Percentiles rank a stretch among this genome's conserved stretches.
Conservation (phyloP, 2,329 filamentous ascomycete genomes). For the Trichophyton verrucosum region DNA sequence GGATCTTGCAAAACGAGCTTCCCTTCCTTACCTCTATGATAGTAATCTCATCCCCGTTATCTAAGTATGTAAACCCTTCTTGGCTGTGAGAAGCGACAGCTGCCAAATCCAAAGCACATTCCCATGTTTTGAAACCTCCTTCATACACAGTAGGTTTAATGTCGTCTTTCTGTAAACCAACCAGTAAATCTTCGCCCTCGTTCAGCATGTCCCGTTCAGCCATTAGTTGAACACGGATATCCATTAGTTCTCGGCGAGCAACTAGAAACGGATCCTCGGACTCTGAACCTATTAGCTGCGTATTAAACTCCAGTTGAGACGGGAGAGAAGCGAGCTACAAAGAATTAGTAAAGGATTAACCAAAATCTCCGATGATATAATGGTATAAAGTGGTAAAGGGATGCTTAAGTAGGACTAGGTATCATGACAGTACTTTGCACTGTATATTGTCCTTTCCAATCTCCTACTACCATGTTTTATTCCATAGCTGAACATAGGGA, state of each 20-base stretch:
- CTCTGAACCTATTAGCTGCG: slow-evolving; percentile 28
- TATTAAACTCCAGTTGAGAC: slow-evolving; percentile 48
- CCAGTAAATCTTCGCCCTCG: slow-evolving; percentile 33
- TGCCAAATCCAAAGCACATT: slow-evolving; percentile 50
- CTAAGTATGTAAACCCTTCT: slow-evolving; percentile 14
- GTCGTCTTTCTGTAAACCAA: slow-evolving; percentile 43
- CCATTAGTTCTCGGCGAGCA: slow-evolving; percentile 49
- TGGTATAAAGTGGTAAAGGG: too few species aligned
- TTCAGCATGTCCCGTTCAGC: slow-evolving; percentile 39
- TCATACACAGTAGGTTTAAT: slow-evolving; percentile 51
- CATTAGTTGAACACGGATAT: slow-evolving; percentile 52
- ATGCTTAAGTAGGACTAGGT: too few species aligned
- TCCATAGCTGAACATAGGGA: too few species aligned
- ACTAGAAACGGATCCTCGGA: slow-evolving; percentile 21
- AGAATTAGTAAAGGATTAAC: background rate
- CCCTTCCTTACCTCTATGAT: slow-evolving; percentile 23
- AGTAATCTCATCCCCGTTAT: slow-evolving; percentile 28
- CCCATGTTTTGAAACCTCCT: slow-evolving; percentile 58
- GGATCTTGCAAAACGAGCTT: background rate
- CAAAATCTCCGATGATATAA: background rate
- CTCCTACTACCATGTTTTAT: too few species aligned
- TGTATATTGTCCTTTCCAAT: background rate
- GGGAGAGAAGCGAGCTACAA: slow-evolving; percentile 43
- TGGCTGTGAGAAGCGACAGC: slow-evolving; percentile 13
- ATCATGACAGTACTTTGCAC: too few species aligned